Evolutionary conservation across 441 rosid genomes (phyloP), one percentile per base, ranked within the genome.

Genomic region (Euphorbia schlechtendalii): DNA sequence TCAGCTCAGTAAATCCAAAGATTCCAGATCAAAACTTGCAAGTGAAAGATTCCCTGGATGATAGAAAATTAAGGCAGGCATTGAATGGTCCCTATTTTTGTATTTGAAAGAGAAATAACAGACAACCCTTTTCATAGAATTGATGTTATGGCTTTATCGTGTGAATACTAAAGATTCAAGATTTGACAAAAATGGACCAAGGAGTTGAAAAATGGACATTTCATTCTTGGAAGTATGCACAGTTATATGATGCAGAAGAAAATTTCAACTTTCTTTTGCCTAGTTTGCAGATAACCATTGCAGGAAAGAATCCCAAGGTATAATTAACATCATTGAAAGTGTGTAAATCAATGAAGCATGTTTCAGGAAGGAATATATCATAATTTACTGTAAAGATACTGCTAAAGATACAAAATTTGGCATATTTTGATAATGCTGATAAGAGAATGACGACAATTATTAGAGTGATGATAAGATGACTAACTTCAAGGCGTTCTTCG

Each of bases 141-240:
- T 20, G 21, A 49, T 8, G 18, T 15, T 46, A 46, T 46, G 51
- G 17, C 14, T 24, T 30, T 55, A 28, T 58, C 53, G 61, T 15
- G n/a, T 53, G 58, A 63, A 66, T 49, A 65, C 30, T 43, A 68
- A 72, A 74, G 22, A n/a, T n/a, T n/a, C n/a, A n/a, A n/a, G 13
- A 36, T 61, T 22, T 62, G 80, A 71, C 80, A 77, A 74, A 69
- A 61, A 63, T 58, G 80, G 66, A 72, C 76, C 58, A n/a, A 18
- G 51, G 66, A 62, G 58, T 72, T 73, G 76, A n/a, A 76, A 68
- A 70, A 60, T 34, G 76, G 73, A 68, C 20, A 73, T 58, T 65
- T 66, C 28, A 52, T 70, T 63, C 52, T 45, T 64, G 78, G 72
- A 70, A 36, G 21, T 15, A 51, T 22, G 18, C n/a, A 51, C 49